Conservation (phyloP, 495 filamentous ascomycete genomes). For the Penicillium coprophilum region DNA sequence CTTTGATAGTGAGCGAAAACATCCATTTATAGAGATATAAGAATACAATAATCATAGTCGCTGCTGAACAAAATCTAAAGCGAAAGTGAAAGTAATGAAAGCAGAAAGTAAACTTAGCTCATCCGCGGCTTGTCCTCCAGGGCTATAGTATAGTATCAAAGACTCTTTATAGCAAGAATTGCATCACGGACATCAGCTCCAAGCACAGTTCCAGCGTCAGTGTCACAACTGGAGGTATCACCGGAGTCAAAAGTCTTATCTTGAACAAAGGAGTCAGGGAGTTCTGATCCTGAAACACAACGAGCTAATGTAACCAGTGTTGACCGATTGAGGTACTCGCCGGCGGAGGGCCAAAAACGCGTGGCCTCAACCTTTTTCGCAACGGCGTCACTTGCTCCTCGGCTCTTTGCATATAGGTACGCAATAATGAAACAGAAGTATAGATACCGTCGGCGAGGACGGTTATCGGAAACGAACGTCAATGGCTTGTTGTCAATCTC, state of each 20-base stretch:
- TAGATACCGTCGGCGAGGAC: conserved; percentile 19
- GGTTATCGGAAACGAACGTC: conserved; percentile 15
- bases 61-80: not conserved
- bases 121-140: not conserved
- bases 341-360: conserved; percentile 20
- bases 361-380: conserved; percentile 9
- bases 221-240: not conserved
- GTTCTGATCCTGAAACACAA: conserved; percentile 20
- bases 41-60: not conserved
- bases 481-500: conserved; percentile 12
- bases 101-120: not conserved
- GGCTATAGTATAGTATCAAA: not conserved
- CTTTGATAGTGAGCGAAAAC: too few relatives aligned
- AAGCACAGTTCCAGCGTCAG: not conserved
- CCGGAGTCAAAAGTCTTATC: conserved; percentile 77
- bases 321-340: conserved; percentile 17
- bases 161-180: conserved; percentile 1
- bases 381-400: not conserved
- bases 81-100: not conserved
- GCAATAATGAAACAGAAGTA: conserved; percentile 24
- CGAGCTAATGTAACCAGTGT: conserved; percentile 19
- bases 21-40: too few relatives aligned
- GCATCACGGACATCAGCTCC: conserved; percentile 1
- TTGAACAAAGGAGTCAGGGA: conserved; percentile 69
- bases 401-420: conserved; percentile 15